Evolutionary conservation across 495 filamentous ascomycete species (phyloP).

Genomic region (Aspergillus sclerotioniger): DNA sequence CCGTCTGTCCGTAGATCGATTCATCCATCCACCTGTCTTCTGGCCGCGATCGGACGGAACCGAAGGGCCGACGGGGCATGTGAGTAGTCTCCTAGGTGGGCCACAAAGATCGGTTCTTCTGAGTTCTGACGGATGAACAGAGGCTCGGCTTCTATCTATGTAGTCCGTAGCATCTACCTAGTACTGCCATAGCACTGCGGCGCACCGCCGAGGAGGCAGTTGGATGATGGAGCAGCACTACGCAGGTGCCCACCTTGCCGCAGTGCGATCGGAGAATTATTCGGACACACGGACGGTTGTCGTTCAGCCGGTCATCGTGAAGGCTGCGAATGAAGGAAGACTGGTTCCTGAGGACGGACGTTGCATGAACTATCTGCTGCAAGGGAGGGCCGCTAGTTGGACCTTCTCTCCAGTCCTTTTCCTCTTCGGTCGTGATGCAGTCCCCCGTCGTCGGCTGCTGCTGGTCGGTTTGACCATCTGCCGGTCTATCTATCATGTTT

Average conservation of each 20-base stretch:
- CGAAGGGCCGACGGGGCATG: not conserved
- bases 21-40: not conserved
- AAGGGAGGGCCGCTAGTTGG: not conserved
- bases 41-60: not conserved
- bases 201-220: no score
- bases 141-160: no score
- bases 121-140: no score
- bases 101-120: not conserved
- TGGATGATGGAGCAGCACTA: not conserved
- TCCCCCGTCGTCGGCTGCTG: not conserved
- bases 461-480: not conserved
- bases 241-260: not conserved
- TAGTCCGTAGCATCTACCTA: no score
- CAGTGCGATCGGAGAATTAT: not conserved
- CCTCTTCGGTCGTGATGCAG: not conserved
- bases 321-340: not conserved
- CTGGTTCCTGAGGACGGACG: not conserved
- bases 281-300: not conserved
- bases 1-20: not conserved
- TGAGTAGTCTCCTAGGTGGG: not conserved
- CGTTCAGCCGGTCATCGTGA: not conserved
- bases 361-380: slow-evolving; percentile 8
- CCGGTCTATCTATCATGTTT: no score
- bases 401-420: not conserved
- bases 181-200: not conserved